Base-by-base conservation (phyloP, 2,329 filamentous ascomycete genomes). In the Sporothrix luriei region DNA sequence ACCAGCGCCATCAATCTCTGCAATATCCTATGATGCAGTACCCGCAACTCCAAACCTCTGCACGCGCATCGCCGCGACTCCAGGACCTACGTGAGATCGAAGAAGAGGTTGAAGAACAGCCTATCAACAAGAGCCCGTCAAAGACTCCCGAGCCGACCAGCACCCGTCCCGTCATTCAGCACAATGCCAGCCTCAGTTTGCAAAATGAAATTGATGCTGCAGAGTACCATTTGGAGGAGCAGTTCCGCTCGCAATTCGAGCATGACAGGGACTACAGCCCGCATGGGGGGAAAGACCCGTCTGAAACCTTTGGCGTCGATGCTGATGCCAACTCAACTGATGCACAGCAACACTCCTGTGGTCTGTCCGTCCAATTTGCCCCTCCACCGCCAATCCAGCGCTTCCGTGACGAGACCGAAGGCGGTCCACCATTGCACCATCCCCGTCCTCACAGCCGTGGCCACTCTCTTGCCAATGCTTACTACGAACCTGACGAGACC, bases 131-230 rank as follows among this genome's bases (percentile, higher is more conserved):
- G 78, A 86, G 81, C 69, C 82, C 82, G 11, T 86, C 84, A 1
- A 85, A 84, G 75, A 85, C 84, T 0, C 83, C 85, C 0, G 84
- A 88, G 74, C 81, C 84, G 11, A 26, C 48, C 10, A n/a, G 33
- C 13, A 14, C 24, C 3, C 68, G 29, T 51, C 55, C 68, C 0
- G 81, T 81, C 59, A 80, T 84, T 67, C 79, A 81, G 61, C 91
- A 94, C 74, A 93, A 93, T 74, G 84, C 92, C 52, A 93, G 90
- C 75, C 86, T 89, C 72, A 92, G 88, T 59, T 84, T 97, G 29
- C 93, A 97, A 77, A 90, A 90, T 72, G 93, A 95, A 74, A 90
- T 96, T 69, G 90, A 95, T 65, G 91, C 94, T 76, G 90, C 91
- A 4, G 92, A 97, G 75, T 94, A 95, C 76, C 92, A 94, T 75